A percentile compares a stretch with the other conserved stretches of the same genome.
Conservation (phyloP, 2,329 filamentous ascomycete genomes). For the Aquanectria penicillioides region DNA sequence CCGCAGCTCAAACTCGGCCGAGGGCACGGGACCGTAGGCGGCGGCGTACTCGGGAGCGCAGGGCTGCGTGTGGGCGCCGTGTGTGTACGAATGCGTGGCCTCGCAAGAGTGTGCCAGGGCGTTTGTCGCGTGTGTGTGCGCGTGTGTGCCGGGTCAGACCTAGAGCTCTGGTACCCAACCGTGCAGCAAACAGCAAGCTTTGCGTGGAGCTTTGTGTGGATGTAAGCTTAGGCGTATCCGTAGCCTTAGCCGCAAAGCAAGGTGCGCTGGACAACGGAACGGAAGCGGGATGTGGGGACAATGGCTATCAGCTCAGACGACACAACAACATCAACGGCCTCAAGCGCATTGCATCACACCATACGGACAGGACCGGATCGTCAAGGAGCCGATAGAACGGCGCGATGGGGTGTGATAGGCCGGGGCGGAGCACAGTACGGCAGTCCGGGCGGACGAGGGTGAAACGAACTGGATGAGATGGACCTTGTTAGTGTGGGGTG, state of each 20-base stretch:
- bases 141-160: constrained; percentile 24
- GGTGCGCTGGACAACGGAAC: constrained; percentile 17
- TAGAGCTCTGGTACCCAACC: too few species aligned
- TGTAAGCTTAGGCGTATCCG: not conserved
- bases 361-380: constrained; percentile 29
- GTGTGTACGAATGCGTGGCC: too few species aligned
- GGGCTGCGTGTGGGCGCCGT: too few species aligned
- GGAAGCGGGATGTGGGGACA: constrained; percentile 40
- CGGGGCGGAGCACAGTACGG: constrained; percentile 5
- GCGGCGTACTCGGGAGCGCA: too few species aligned
- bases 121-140: constrained; percentile 24
- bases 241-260: not conserved
- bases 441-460: not conserved
- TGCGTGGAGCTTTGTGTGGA: not conserved
- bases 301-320: constrained; percentile 16
- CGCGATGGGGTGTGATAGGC: constrained; percentile 2
- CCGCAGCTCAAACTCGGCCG: constrained; percentile 22
- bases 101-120: too few species aligned
- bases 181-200: too few species aligned
- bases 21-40: constrained; percentile 17
- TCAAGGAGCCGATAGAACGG: constrained; percentile 21
- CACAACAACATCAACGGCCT: not conserved
- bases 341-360: constrained; percentile 33
- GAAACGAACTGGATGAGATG: too few species aligned
- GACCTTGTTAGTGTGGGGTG: too few species aligned